These are phyloP conservation scores for Apiospora kogelbergensis DNA, from an alignment of 2,329 filamentous ascomycete species.

Conservation along the genomic window DNA sequence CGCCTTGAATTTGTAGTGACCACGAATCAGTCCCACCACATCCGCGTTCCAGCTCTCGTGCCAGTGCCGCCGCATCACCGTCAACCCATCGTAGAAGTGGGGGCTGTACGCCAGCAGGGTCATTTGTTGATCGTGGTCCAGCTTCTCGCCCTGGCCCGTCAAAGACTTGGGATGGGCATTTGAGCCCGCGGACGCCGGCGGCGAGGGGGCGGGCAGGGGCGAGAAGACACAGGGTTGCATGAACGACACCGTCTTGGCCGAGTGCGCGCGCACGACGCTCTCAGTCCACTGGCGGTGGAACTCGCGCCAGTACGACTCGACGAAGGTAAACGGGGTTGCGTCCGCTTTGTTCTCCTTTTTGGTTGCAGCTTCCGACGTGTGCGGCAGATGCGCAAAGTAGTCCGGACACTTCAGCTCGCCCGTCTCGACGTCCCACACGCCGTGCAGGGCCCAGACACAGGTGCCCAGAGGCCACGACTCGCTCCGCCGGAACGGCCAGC, in stretches of 20 bases:
- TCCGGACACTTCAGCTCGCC: slow-evolving; percentile 19
- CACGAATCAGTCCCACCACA: slow-evolving; percentile 22
- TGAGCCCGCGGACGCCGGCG: background rate
- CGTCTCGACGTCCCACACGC: slow-evolving; percentile 20
- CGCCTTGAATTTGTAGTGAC: slow-evolving; percentile 20
- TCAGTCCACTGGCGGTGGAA: slow-evolving; percentile 20
- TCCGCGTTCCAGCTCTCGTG: slow-evolving; percentile 25
- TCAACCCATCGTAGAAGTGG: slow-evolving; percentile 26
- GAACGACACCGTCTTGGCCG: slow-evolving; percentile 17
- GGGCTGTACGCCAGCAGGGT: slow-evolving; percentile 21
- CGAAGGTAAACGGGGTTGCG: slow-evolving; percentile 17
- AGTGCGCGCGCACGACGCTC: slow-evolving; percentile 15
- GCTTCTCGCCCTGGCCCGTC: background rate
- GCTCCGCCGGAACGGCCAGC: slow-evolving; percentile 20
- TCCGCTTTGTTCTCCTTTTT: slow-evolving; percentile 15
- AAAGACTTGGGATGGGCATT: background rate
- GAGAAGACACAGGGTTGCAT: slow-evolving; percentile 23
- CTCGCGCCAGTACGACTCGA: slow-evolving; percentile 22
- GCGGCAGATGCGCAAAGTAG: slow-evolving; percentile 20
- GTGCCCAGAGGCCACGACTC: slow-evolving; percentile 18
- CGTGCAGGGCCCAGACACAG: slow-evolving; percentile 27
- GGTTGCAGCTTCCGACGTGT: slow-evolving; percentile 9
- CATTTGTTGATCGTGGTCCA: background rate
- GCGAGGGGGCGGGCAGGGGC: slow-evolving; percentile 15
- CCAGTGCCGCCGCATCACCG: slow-evolving; percentile 25